These are phyloP conservation scores for Nosema muscidifuracis DNA, from an alignment of 371 early-diverging fungal species.

Conservation along the genomic window DNA sequence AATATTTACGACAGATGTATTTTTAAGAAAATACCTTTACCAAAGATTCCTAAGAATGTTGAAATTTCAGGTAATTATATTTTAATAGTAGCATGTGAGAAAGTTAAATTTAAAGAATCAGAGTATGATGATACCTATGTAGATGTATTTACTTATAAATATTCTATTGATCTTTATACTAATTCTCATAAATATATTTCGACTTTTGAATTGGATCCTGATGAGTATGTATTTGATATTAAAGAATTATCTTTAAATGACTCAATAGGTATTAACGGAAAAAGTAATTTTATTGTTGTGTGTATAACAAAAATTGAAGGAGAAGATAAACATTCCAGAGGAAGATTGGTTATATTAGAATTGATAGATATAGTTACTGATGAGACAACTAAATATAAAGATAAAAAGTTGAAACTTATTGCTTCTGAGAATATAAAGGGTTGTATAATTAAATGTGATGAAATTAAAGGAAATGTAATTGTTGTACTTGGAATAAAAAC, in stretches of 20 bases:
- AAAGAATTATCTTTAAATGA: constrained; percentile 45
- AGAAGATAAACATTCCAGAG: constrained; percentile 56
- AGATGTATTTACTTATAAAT: constrained; percentile 15
- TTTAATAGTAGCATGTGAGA: constrained; percentile 5
- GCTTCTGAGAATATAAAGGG: constrained; percentile 58
- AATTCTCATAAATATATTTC: constrained; percentile 19
- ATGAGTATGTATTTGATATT: constrained; percentile 51
- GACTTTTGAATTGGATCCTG: constrained; percentile 32
- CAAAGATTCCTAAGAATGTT: constrained; percentile 9
- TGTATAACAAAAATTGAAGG: constrained; percentile 57
- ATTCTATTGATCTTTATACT: constrained; percentile 20
- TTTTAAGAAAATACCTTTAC: neutral
- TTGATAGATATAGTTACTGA: constrained; percentile 55
- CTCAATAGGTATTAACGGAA: constrained; percentile 40
- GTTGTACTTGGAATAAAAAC: constrained; percentile 57
- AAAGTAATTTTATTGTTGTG: constrained; percentile 45
- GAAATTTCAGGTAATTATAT: constrained; percentile 23
- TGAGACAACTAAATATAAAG: constrained; percentile 32
- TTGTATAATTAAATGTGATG: constrained; percentile 45
- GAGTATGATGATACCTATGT: constrained; percentile 7
- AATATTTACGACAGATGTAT: constrained; percentile 10
- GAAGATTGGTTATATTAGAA: constrained; percentile 59
- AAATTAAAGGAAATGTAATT: constrained; percentile 53
- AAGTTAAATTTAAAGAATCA: neutral
- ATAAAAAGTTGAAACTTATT: constrained; percentile 55